Conservation (phyloP, 257 asterid genomes). For the Nicotiana noctiflora region DNA sequence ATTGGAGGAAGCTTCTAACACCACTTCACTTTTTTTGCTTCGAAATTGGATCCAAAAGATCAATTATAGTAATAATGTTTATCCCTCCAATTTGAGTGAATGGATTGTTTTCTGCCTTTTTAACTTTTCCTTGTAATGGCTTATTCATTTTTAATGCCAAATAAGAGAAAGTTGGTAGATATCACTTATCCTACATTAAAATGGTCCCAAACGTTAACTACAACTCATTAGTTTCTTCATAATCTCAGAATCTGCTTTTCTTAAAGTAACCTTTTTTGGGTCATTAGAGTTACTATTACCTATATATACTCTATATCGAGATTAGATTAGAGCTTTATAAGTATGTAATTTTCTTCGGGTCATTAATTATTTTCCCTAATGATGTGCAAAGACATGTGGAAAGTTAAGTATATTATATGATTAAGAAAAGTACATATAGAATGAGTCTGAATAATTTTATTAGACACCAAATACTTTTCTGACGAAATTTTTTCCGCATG, state of each 20-base stretch:
- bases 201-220: slow-evolving; percentile 1
- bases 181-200: neutral
- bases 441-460: neutral
- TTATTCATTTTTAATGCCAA: neutral
- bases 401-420: neutral
- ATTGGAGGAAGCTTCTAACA: too few species aligned
- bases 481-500: neutral
- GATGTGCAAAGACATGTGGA: neutral
- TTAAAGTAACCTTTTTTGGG: too few species aligned
- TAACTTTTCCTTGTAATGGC: neutral
- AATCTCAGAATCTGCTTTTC: neutral
- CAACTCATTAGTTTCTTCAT: neutral
- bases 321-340: neutral
- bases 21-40: too few species aligned
- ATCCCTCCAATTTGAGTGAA: neutral
- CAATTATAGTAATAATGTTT: too few species aligned
- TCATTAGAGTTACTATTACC: neutral
- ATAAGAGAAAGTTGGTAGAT: slow-evolving; percentile 7
- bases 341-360: neutral
- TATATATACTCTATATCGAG: neutral
- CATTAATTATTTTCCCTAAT: neutral
- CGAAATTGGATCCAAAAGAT: too few species aligned
- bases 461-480: neutral
- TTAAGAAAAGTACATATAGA: neutral
- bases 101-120: neutral